Conservation (phyloP, 176 grass and related monocot species). For the Sorghum bicolor region DNA sequence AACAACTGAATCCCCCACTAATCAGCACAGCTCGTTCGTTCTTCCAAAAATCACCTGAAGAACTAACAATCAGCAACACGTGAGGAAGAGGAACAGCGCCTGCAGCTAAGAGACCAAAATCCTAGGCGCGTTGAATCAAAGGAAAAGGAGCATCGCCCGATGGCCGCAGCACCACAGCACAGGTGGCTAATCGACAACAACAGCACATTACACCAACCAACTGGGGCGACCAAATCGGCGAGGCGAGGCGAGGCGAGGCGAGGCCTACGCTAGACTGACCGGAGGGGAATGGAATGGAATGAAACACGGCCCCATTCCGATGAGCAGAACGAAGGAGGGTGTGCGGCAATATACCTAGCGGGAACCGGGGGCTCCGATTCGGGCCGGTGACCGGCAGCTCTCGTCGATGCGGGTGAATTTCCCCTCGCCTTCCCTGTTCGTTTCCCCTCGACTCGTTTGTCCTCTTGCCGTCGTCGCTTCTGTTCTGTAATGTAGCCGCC, state of each 20-base stretch:
- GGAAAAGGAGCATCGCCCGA: neutral
- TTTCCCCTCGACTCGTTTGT: neutral
- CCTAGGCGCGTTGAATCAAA: neutral
- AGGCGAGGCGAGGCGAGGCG: too few species aligned
- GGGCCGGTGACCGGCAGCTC: neutral
- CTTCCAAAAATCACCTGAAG: neutral
- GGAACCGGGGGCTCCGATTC: neutral
- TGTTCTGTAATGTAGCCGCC: slow-evolving; percentile 17
- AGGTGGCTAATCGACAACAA: neutral
- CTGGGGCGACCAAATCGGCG: neutral
- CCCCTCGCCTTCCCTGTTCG: neutral
- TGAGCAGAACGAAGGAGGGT: neutral
- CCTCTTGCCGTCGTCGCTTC: neutral
- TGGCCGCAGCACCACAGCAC: neutral
- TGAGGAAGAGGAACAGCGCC: neutral
- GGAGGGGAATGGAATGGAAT: neutral
- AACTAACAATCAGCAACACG: neutral
- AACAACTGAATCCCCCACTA: neutral
- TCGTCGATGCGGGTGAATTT: neutral
- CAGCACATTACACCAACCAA: neutral
- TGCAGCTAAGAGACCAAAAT: neutral
- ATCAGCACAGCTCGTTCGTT: neutral
- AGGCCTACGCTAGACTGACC: neutral
- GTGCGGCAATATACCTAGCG: neutral
- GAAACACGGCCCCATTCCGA: neutral